These are phyloP conservation scores for Stemphylium vesicarium DNA, from an alignment of 2,329 filamentous ascomycete genomes.

Conservation along the genomic window DNA sequence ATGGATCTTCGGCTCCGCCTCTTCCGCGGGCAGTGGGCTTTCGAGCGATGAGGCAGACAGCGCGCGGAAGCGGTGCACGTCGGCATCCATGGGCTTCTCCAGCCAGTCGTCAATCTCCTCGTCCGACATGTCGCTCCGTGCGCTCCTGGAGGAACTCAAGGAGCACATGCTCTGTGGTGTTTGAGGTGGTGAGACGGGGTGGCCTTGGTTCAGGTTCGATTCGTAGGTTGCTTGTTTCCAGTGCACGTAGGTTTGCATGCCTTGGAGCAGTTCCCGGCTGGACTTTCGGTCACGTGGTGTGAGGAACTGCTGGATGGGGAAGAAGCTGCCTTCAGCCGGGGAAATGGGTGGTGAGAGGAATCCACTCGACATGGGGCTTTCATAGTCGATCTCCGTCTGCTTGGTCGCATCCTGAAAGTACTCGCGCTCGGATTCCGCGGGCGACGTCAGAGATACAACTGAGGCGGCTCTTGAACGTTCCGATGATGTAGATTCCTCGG, in stretches of 20 bases:
- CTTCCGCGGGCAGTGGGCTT: not conserved
- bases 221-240: conserved; percentile 16
- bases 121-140: conserved; percentile 22
- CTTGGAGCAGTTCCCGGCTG: conserved; percentile 7
- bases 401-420: conserved; percentile 7
- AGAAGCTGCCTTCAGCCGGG: conserved; percentile 10
- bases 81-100: conserved; percentile 24
- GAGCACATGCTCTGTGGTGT: conserved; percentile 9
- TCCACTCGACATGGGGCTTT: not conserved
- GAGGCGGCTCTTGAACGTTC: conserved; percentile 11
- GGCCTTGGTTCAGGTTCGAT: not conserved
- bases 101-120: conserved; percentile 30
- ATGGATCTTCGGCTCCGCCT: conserved; percentile 9
- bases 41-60: conserved; percentile 8
- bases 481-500: not conserved
- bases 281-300: conserved; percentile 11
- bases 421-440: conserved; percentile 10
- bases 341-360: conserved; percentile 9
- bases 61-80: conserved; percentile 23
- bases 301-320: conserved; percentile 12
- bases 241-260: conserved; percentile 16
- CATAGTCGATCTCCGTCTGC: conserved; percentile 4
- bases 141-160: conserved; percentile 10
- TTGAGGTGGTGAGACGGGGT: conserved; percentile 7
- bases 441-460: conserved; percentile 7